Base-by-base conservation (phyloP, 257 asterid genomes). In the Primulina eburnea region DNA sequence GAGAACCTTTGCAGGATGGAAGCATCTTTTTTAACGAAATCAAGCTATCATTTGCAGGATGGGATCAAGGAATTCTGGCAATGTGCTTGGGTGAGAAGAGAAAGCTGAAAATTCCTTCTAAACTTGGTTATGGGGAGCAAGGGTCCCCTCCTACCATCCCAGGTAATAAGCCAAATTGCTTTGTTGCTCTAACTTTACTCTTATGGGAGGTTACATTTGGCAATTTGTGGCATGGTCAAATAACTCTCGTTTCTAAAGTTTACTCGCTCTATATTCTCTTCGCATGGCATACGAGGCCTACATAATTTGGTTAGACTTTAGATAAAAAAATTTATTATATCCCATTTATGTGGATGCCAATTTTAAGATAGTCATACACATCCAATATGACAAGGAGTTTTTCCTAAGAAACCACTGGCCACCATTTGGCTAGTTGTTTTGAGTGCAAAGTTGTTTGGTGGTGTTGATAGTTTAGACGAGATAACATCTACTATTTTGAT, bases 61-160 rank as follows among this genome's bases (percentile, higher is more conserved):
- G 99, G 99, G 99, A 94, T 83, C 99, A 91, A 82, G 99, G 98
- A 57, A 75, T 94, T 26, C 72, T 92, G 20, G 96, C 97, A 55
- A 90, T 90, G 95, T 94, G 99, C 79, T 79, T 94, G 62, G 98
- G 98, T 35, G 99, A 94, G 87, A 91, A 89, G 82, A 75, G 99
- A 40, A 94, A 91, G 86, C 78, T 91, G 88, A 87, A 86, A 75
- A 94, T 94, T 61, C 99, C 99, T 38, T 78, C 99, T 59, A 91
- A 89, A 82, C 96, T 91, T 34, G 99, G 97, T 76, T 94, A 94
- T 63, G 99, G 99, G 6, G 99, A 91, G 0, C 89, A 83, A 67
- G 99, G 99, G n/a, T 79, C 95, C 68, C 99, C 99, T 28, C 99
- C 99, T 57, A 84, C 82, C 58, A 94, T 94, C 79, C 99, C 99